These are phyloP conservation scores for Pterocarpus santalinus DNA, from an alignment of 306 rosid genomes.

Conservation along the genomic window DNA sequence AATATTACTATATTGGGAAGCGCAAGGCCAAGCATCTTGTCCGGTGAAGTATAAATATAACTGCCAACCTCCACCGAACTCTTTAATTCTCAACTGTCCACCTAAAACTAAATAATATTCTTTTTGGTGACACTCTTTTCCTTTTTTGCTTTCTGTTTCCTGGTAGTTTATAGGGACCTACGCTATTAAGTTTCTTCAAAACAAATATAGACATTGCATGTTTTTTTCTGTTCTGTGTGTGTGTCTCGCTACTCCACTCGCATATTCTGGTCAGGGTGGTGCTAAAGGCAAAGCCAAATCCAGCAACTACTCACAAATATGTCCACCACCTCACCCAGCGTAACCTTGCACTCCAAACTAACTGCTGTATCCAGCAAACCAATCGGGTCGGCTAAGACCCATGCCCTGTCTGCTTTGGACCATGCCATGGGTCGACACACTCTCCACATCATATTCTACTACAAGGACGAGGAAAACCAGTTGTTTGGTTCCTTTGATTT, in stretches of 20 bases:
- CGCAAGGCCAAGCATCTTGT: background rate
- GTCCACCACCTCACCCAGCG: conserved; percentile 38
- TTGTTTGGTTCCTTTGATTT: conserved; percentile 54
- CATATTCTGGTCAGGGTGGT: too few relatives aligned
- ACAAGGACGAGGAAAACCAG: conserved; percentile 45
- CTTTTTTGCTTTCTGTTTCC: background rate
- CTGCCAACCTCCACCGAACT: background rate
- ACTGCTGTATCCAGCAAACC: conserved; percentile 78
- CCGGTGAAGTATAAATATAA: background rate
- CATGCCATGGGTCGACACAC: conserved; percentile 67
- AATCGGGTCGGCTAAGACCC: conserved; percentile 36
- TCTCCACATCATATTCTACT: conserved; percentile 63
- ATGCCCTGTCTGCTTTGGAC: conserved; percentile 54
- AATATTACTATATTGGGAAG: too few relatives aligned
- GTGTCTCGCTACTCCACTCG: too few relatives aligned
- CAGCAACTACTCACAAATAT: background rate
- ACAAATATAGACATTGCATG: too few relatives aligned
- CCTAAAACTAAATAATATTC: background rate
- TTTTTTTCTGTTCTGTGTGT: too few relatives aligned
- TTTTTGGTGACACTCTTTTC: background rate
- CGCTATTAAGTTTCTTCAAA: background rate
- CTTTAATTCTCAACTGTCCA: conserved; percentile 2
- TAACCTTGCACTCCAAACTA: conserved; percentile 49
- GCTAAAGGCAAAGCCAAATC: background rate
- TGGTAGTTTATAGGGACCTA: background rate